These are phyloP conservation scores for Brassica incana DNA, from an alignment of 345 rosid genomes.

Conservation along the genomic window DNA sequence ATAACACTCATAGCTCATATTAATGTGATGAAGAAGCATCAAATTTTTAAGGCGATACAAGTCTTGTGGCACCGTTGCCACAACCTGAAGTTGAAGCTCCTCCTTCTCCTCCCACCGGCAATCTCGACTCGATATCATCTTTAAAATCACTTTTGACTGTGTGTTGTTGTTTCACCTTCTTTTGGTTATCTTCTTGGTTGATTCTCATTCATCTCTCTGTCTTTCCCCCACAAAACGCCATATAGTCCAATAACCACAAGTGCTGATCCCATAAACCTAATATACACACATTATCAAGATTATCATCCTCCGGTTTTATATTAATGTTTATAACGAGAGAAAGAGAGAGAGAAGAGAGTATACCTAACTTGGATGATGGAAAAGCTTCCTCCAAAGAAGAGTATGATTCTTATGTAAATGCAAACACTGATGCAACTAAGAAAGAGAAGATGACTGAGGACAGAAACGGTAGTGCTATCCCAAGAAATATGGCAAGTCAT, in stretches of 20 bases:
- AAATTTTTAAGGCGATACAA: conserved; percentile 10
- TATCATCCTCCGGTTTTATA: not conserved
- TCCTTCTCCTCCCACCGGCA: conserved; percentile 6
- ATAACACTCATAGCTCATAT: conserved; percentile 5
- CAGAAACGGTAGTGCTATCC: conserved; percentile 32
- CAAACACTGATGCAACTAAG: conserved; percentile 7
- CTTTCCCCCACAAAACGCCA: conserved; percentile 89
- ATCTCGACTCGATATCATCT: conserved; percentile 38
- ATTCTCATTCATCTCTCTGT: conserved; percentile 48
- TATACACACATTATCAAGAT: not conserved
- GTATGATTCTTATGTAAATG: conserved; percentile 35
- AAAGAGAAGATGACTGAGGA: conserved; percentile 18
- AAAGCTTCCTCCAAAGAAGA: conserved; percentile 41
- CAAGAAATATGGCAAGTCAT: conserved; percentile 39
- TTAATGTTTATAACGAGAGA: not conserved
- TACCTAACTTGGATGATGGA: conserved; percentile 42
- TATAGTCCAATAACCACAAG: conserved; percentile 75
- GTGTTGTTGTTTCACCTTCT: conserved; percentile 13
- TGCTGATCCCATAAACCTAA: conserved; percentile 66
- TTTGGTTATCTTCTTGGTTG: conserved; percentile 16
- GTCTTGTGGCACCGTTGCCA: conserved; percentile 27
- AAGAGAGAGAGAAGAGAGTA: conserved; percentile 29
- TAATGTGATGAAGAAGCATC: not conserved
- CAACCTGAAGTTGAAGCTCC: not conserved
- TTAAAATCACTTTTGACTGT: conserved; percentile 10